Evolutionary conservation across 2,329 filamentous ascomycete species (phyloP), one percentile per base, ranked within the genome.

Genomic region (Penicillium sclerotiorum): DNA sequence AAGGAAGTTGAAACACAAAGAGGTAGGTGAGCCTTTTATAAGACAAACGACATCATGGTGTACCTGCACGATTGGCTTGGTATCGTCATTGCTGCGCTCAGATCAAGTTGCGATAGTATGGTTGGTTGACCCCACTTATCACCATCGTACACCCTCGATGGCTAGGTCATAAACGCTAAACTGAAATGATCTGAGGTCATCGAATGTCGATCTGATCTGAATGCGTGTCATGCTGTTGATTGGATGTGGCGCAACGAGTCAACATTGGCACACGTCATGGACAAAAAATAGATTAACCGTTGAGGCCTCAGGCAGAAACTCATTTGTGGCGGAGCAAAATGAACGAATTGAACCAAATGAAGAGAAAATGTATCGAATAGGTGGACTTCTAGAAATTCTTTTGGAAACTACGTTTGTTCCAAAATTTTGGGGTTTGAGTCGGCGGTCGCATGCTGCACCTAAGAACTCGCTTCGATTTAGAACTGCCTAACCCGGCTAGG

Each of bases 151-250:
- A 22, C 25, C 22, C 6, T 27, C 39, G 38, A 43, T 53, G 50
- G 47, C 28, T 40, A 39, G 42, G 15, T 47, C 38, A 51, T 37
- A 45, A 20, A 39, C 44, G 45, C 33, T 28, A 17, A 32, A 21
- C 8, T 27, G 9, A 18, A 23, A 18, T 40, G 37, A 53, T 53
- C 50, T 48, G 53, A 53, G 50, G 45, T 56, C 53, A 56, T 56
- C 39, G 43, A 38, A 18, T 17, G 39, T 30, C 37, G 50, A 53
- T 51, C 47, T 36, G 47, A 53, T 53, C 50, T 44, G 39, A 12
- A n/a, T 33, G 23, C 33, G 15, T 30, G 15, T 21, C 8, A 13
- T 5, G 18, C 20, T 41, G 11, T 18, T 39, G 9, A 46, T 46
- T 42, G 38, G 37, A n/a, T 36, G 36, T 33, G 36, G 38, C 36